phyloP scores from a whole-genome alignment of 768 basidiomycete species.

The Paxillus ammoniavirescens region DNA sequence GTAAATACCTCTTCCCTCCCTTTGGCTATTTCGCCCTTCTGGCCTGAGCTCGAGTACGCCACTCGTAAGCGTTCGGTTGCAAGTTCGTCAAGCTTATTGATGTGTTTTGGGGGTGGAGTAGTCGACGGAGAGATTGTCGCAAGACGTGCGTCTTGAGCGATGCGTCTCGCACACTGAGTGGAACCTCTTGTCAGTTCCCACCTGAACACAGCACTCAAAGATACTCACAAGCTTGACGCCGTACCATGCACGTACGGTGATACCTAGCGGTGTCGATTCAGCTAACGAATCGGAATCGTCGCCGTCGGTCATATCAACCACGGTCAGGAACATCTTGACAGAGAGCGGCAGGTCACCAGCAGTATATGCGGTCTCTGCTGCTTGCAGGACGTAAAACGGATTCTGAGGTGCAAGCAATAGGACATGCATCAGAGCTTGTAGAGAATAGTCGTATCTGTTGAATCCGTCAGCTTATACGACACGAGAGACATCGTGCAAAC shows the following conservation, averaged over 20 bases:
- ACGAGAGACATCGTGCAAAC: neutral
- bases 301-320: conserved; percentile 73
- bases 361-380: conserved; percentile 87
- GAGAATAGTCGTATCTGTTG: conserved; percentile 64
- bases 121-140: conserved; percentile 52
- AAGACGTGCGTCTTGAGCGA: conserved; percentile 41
- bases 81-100: conserved; percentile 63
- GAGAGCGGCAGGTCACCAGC: conserved; percentile 72
- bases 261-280: conserved; percentile 48
- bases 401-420: conserved; percentile 84
- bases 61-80: conserved; percentile 69
- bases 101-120: conserved; percentile 51
- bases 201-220: neutral
- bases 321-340: conserved; percentile 75
- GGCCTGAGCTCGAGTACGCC: conserved; percentile 51
- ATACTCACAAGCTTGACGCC: conserved; percentile 74
- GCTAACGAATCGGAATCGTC: conserved; percentile 50
- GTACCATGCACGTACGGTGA: conserved; percentile 76
- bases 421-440: conserved; percentile 78
- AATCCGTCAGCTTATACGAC: neutral
- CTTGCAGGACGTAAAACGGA: conserved; percentile 78
- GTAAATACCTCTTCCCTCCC: conserved; percentile 43
- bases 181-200: conserved; percentile 5
- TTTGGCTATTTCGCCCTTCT: conserved; percentile 36
- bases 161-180: conserved; percentile 57